phyloP scores from a whole-genome alignment of 2,329 filamentous ascomycete genomes.

The Fusarium sp. region DNA sequence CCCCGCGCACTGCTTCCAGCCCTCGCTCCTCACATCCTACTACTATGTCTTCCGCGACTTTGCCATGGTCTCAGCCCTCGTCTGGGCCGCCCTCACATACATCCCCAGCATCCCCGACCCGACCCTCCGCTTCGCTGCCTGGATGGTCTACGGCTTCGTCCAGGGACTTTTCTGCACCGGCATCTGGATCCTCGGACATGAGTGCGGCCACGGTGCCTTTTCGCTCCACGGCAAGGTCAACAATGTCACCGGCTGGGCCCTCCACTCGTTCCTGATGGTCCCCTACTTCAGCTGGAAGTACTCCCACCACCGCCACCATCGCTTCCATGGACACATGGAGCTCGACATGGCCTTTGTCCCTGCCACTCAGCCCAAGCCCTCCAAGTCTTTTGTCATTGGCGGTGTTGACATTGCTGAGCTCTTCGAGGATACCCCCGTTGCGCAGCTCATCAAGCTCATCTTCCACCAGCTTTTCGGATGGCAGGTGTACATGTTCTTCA shows the following conservation, averaged over 20 bases:
- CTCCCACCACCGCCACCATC: slow-evolving; percentile 77
- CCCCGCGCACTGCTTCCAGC: slow-evolving; percentile 71
- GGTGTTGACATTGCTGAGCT: slow-evolving; percentile 64
- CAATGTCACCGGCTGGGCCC: slow-evolving; percentile 70
- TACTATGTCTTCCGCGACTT: slow-evolving; percentile 70
- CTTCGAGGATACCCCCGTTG: slow-evolving; percentile 73
- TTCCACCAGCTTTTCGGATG: slow-evolving; percentile 74
- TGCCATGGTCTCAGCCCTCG: slow-evolving; percentile 61
- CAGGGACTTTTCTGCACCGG: slow-evolving; percentile 76
- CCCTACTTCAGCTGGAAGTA: slow-evolving; percentile 82
- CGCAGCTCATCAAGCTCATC: slow-evolving; percentile 66
- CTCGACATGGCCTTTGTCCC: slow-evolving; percentile 76
- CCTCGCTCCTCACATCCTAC: slow-evolving; percentile 64
- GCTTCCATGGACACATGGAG: slow-evolving; percentile 74
- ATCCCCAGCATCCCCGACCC: slow-evolving; percentile 64
- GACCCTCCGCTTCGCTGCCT: slow-evolving; percentile 61
- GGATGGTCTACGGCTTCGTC: slow-evolving; percentile 70
- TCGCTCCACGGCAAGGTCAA: slow-evolving; percentile 69
- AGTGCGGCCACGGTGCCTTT: slow-evolving; percentile 78
- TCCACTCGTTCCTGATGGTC: slow-evolving; percentile 75
- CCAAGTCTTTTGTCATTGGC: slow-evolving; percentile 51
- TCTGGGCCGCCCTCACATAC: slow-evolving; percentile 64
- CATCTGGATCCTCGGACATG: slow-evolving; percentile 78
- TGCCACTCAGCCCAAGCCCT: slow-evolving; percentile 56
- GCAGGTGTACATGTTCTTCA: slow-evolving; percentile 73